Conservation (phyloP, 176 grass and related monocot genomes). For the Miscanthus lutarioriparius region DNA sequence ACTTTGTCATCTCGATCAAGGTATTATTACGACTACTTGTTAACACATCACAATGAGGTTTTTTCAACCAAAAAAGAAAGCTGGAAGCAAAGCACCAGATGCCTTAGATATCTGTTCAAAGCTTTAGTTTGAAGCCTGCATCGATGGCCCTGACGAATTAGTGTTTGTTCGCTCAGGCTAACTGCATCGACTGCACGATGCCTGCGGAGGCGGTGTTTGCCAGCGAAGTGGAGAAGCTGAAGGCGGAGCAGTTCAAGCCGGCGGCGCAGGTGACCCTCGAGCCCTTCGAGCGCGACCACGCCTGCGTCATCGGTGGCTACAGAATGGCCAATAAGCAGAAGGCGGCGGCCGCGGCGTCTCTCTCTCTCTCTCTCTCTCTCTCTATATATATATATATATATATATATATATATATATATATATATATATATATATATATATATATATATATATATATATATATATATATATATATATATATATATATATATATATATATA, state of each 20-base stretch:
- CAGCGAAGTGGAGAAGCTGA: slow-evolving; percentile 84
- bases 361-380: too few species aligned
- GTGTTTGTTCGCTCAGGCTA: slow-evolving; percentile 40
- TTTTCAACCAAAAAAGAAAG: background rate
- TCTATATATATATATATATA: too few species aligned
- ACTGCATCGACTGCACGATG: slow-evolving; percentile 83
- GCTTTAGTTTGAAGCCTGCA: background rate
- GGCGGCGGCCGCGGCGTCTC: background rate
- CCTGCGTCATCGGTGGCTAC: slow-evolving; percentile 75
- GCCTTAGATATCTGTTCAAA: background rate
- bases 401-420: too few species aligned
- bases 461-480: too few species aligned
- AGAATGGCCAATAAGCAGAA: slow-evolving; percentile 82
- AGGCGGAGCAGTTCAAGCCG: slow-evolving; percentile 83
- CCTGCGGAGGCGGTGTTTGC: slow-evolving; percentile 72
- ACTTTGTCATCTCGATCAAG: slow-evolving; percentile 97
- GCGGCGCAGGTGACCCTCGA: slow-evolving; percentile 79
- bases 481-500: too few species aligned
- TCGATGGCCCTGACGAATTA: background rate
- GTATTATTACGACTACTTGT: slow-evolving; percentile 19
- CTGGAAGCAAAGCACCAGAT: background rate
- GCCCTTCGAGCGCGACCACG: slow-evolving; percentile 76
- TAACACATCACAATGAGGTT: background rate
- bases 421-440: too few species aligned
- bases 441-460: too few species aligned